phyloP scores from a whole-genome alignment of 1,139 yeast species.

The Saccharomyces hybrid region DNA sequence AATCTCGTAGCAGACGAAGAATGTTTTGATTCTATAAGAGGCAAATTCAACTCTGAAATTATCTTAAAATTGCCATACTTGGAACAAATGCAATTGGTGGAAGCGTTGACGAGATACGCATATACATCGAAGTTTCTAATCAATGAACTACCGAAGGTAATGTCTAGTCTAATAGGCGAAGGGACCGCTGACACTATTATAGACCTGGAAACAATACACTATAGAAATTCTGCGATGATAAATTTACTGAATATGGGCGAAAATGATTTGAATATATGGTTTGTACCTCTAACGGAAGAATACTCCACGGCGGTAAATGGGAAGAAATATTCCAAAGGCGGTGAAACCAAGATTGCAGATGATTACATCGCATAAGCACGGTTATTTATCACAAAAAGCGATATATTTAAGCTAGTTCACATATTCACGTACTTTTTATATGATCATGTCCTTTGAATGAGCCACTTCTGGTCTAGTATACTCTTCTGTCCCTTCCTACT shows the following conservation, averaged over 20 bases:
- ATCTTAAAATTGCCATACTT: constrained; percentile 30
- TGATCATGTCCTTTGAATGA: too few species aligned
- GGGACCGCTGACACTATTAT: constrained; percentile 17
- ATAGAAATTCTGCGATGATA: constrained; percentile 27
- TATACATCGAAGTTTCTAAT: constrained; percentile 26
- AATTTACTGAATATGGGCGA: constrained; percentile 21
- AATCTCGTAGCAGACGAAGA: constrained; percentile 22
- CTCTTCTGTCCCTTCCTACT: background rate
- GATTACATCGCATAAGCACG: background rate
- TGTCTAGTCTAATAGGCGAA: constrained; percentile 29
- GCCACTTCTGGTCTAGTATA: too few species aligned
- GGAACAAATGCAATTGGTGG: constrained; percentile 32
- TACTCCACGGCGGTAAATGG: background rate
- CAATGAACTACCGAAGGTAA: constrained; percentile 28
- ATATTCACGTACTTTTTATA: background rate
- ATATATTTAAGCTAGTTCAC: too few species aligned
- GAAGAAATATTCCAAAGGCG: background rate
- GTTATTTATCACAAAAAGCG: too few species aligned
- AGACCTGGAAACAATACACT: constrained; percentile 29
- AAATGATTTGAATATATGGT: constrained; percentile 30
- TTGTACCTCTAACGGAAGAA: constrained; percentile 17
- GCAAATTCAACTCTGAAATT: constrained; percentile 17
- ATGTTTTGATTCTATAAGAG: constrained; percentile 23
- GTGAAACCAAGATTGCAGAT: background rate
- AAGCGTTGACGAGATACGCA: constrained; percentile 22